Base-by-base conservation (phyloP, 2,329 filamentous ascomycete species). In the Coniochaeta pulveracea region DNA sequence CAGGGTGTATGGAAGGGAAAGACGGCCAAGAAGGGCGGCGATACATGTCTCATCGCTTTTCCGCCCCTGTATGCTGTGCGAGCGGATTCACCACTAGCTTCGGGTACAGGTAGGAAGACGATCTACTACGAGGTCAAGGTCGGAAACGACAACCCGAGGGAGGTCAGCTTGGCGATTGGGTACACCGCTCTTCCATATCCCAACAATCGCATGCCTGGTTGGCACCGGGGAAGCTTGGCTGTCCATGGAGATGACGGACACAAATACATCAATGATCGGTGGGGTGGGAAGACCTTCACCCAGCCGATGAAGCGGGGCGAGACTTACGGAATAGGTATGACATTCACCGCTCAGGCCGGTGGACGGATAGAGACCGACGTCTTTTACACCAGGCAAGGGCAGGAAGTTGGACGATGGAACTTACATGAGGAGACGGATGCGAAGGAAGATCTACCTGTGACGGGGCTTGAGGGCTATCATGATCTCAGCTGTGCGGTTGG, bases 161-260 rank as follows among this genome's bases (percentile, higher is more conserved):
- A 69, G 37, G 55, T 66, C 33, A 58, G 56, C 24, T 58, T 88
- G 1, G 80, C 76, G 0, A 50, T 89, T 8, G 84, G 84, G 8
- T 85, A 76, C 51, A 60, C 70, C 0, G 82, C 81, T 2, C 70
- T 80, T 30, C 84, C 84, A 6, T 89, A 86, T 48, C 84, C 84
- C 6, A 64, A 69, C 0, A 89, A 85, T 60, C 70, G 84, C 6
- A 67, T 88, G 38, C 84, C 84, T 0, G 84, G 84, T 2, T 89
- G 83, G 84, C 80, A 91, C 49, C 69, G 83, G 21, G 83, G 72
- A 12, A 80, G 74, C 41, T 48, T 88, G 10, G 84, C 66, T 2
- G 73, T 89, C n/a, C 84, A 89, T 50, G 76, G 79, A 29, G 84
- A 89, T 51, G 84, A 89, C 52, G 84, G 84, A 0, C 69, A 79